These are phyloP conservation scores for Xanthoconium purpureum DNA, from an alignment of 768 basidiomycete species.

Conservation along the genomic window DNA sequence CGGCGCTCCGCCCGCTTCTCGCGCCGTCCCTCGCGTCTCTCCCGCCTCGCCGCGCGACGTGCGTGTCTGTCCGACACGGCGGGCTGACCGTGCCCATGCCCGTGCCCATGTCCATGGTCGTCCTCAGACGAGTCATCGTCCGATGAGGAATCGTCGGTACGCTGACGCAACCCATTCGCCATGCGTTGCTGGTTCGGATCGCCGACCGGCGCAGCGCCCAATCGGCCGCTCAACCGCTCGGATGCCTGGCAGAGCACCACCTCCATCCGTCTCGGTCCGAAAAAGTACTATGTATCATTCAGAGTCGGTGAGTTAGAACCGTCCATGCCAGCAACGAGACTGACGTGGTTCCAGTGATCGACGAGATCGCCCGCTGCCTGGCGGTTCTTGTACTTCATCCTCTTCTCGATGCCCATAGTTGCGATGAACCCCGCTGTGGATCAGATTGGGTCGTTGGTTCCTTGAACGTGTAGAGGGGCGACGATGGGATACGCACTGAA, in stretches of 20 bases:
- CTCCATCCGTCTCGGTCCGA: conserved; percentile 44
- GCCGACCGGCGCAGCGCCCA: conserved; percentile 20
- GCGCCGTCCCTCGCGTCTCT: conserved; percentile 15
- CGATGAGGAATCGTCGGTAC: background rate
- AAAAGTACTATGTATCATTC: conserved; percentile 40
- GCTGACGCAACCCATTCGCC: conserved; percentile 18
- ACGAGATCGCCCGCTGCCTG: conserved; percentile 40
- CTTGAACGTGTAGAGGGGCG: no score
- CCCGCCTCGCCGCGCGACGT: conserved; percentile 7
- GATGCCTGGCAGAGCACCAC: conserved; percentile 35
- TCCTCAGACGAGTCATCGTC: conserved; percentile 1
- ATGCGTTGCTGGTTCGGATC: conserved; percentile 21
- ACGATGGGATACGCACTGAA: conserved; percentile 11
- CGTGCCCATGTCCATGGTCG: background rate
- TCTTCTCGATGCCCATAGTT: conserved; percentile 16
- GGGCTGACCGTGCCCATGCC: background rate
- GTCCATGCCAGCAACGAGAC: background rate
- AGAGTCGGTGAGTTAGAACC: background rate
- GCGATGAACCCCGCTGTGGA: conserved; percentile 17
- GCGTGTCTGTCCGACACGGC: background rate
- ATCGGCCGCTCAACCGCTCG: conserved; percentile 28
- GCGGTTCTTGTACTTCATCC: conserved; percentile 37
- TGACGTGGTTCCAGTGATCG: conserved; percentile 51
- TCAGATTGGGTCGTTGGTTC: no score
- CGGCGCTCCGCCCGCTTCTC: conserved; percentile 12